phyloP scores from a whole-genome alignment of 2,329 filamentous ascomycete species.

The Aspergillus versicolor region DNA sequence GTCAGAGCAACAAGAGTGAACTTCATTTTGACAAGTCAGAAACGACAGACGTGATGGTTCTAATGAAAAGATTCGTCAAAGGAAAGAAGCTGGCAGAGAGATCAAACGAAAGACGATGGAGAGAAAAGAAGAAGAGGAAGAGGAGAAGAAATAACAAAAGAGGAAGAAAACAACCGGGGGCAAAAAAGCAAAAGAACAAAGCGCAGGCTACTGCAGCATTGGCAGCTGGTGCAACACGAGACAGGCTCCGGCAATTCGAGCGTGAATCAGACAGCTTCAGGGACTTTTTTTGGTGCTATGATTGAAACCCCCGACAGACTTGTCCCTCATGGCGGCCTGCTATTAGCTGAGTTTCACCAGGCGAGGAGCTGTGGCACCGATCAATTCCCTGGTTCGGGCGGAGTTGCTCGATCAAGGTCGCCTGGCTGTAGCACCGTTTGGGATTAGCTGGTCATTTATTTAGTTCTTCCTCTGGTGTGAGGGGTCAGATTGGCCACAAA shows the following conservation, averaged over 20 bases:
- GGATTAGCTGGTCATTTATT: not conserved
- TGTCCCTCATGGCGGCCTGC: constrained; percentile 11
- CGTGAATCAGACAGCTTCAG: not conserved
- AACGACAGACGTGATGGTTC: constrained; percentile 14
- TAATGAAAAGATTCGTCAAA: not conserved
- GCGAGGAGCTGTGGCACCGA: constrained; percentile 6
- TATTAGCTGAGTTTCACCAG: constrained; percentile 22
- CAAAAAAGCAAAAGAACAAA: constrained; percentile 15
- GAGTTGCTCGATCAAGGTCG: constrained; percentile 4
- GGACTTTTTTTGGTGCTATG: not conserved
- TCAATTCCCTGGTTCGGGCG: constrained; percentile 9
- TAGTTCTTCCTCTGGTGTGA: constrained; percentile 1
- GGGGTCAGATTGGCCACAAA: not conserved
- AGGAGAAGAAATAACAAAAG: constrained; percentile 10
- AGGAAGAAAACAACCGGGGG: constrained; percentile 9
- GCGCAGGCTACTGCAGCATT: constrained; percentile 9
- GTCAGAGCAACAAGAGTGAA: constrained; percentile 45
- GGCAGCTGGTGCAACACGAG: constrained; percentile 9
- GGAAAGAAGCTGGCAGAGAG: constrained; percentile 11
- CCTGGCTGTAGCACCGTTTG: not conserved
- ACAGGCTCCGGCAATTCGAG: not conserved
- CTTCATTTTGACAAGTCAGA: constrained; percentile 36
- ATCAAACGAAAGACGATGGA: constrained; percentile 9
- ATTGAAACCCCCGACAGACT: constrained; percentile 10
- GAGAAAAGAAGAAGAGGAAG: constrained; percentile 13